Percentiles rank a stretch among this genome's conserved stretches.
These are phyloP conservation scores for Ophiostoma tasmaniense DNA, from an alignment of 2,329 filamentous ascomycete genomes.

Conservation along the genomic window DNA sequence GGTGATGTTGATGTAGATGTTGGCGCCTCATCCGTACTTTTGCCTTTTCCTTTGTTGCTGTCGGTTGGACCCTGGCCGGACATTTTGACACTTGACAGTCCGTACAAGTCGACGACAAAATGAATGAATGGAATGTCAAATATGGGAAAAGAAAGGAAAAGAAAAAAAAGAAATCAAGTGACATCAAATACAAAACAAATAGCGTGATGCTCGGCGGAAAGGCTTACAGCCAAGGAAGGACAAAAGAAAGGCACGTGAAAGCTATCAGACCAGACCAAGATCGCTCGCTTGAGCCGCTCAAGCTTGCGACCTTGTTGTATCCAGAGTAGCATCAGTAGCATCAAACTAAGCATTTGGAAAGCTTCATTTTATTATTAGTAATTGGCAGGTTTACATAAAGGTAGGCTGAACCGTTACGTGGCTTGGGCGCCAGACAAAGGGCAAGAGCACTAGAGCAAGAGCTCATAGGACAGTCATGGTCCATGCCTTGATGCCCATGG, in stretches of 20 bases:
- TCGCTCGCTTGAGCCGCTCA: background rate
- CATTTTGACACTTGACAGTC: background rate
- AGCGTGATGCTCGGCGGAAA: background rate
- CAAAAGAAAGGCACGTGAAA: background rate
- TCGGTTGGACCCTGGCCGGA: background rate
- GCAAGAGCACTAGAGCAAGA: background rate
- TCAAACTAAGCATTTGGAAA: background rate
- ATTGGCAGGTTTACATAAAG: too few species aligned
- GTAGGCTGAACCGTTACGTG: background rate
- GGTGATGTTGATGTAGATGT: background rate
- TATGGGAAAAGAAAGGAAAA: background rate
- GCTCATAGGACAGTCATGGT: background rate
- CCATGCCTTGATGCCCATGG: background rate
- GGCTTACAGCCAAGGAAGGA: background rate
- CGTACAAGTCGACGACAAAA: background rate
- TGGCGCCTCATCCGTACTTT: slow-evolving; percentile 1
- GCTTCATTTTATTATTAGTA: background rate
- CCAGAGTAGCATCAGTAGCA: background rate
- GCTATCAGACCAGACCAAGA: background rate
- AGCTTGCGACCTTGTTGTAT: background rate
- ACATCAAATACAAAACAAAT: background rate
- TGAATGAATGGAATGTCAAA: background rate
- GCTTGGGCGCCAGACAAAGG: background rate
- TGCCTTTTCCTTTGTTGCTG: slow-evolving; percentile 11
- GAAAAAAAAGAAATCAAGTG: background rate